Evolutionary conservation across 768 basidiomycete species (phyloP).

Genomic region (Leccinum subgranulosum): DNA sequence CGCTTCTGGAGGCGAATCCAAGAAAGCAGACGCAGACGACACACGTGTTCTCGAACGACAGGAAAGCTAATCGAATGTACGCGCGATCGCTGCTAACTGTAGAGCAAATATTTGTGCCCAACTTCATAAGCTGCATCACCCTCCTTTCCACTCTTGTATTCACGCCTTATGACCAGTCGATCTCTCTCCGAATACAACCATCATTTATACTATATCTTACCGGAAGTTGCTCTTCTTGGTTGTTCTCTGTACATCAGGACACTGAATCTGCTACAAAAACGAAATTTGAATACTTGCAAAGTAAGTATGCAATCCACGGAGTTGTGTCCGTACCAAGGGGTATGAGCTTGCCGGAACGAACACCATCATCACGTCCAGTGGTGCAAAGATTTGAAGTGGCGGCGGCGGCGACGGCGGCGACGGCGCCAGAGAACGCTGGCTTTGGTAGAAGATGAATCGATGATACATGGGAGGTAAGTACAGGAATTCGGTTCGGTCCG

Average conservation of each 20-base stretch:
- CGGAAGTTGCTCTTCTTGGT: neutral
- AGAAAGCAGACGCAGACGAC: neutral
- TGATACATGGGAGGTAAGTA: neutral
- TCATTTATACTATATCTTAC: constrained; percentile 16
- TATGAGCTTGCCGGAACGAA: neutral
- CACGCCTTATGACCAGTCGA: neutral
- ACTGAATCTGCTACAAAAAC: neutral
- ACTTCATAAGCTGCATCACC: neutral
- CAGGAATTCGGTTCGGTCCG: neutral
- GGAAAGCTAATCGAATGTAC: constrained; percentile 1
- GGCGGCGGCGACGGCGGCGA: neutral
- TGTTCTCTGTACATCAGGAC: constrained; percentile 17
- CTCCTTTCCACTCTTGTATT: constrained; percentile 5
- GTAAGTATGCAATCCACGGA: too few relatives aligned
- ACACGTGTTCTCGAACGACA: neutral
- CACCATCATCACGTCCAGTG: neutral
- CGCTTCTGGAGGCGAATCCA: constrained; percentile 1
- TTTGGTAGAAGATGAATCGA: neutral
- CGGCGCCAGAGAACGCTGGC: neutral
- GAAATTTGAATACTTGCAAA: neutral
- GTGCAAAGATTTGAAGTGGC: neutral
- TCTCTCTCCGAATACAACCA: neutral
- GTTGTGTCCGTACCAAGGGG: neutral
- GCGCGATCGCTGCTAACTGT: neutral
- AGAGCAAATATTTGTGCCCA: neutral